phyloP scores from a whole-genome alignment of 768 basidiomycete genomes.

The Suillus plorans region DNA sequence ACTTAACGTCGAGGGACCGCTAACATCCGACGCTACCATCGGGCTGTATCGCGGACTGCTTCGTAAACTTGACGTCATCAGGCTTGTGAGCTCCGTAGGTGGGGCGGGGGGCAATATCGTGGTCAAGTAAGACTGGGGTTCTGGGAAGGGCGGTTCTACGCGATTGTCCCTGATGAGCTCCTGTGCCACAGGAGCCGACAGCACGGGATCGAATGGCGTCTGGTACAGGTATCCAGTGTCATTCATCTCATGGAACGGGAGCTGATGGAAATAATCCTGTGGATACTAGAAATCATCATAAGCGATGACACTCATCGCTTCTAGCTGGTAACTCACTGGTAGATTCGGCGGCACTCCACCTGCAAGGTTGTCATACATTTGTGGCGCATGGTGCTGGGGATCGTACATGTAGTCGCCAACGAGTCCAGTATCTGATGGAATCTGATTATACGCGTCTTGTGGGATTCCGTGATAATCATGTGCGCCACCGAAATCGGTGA shows the following conservation, averaged over 20 bases:
- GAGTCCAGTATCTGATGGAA: background rate
- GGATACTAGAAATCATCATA: background rate
- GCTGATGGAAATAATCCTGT: background rate
- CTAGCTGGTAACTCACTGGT: background rate
- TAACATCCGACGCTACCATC: background rate
- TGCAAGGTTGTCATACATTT: background rate
- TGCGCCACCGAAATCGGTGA: background rate
- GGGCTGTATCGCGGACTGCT: background rate
- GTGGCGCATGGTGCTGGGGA: background rate
- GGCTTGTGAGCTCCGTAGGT: background rate
- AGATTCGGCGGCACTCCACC: background rate
- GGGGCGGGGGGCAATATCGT: background rate
- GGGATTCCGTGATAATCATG: too few species aligned
- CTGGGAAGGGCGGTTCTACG: background rate
- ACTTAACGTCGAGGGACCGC: constrained; percentile 12
- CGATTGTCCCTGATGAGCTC: background rate
- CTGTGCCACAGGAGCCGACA: background rate
- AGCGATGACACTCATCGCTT: background rate
- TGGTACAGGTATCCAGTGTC: background rate
- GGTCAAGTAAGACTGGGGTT: background rate
- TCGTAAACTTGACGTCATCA: background rate
- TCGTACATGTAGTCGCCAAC: background rate
- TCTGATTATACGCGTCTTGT: background rate
- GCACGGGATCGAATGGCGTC: too few species aligned
- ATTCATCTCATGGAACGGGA: background rate